Evolutionary conservation across 2,329 filamentous ascomycete species (phyloP), one percentile per base, ranked within the genome.

Genomic region (Diaporthe vaccinii): DNA sequence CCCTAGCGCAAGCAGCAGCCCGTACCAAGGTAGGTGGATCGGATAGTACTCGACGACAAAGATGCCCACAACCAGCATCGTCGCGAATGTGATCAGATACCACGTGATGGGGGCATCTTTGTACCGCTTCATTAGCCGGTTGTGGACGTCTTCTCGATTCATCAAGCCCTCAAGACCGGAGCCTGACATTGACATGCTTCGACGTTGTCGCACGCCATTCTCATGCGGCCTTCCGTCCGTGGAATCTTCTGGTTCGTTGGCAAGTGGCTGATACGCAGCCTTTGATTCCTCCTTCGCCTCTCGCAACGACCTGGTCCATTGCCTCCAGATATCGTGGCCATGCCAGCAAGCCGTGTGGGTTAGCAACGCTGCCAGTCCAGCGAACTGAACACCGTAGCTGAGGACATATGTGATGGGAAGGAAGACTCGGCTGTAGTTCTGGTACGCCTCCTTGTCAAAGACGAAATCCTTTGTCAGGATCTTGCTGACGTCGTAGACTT

Each of bases 1-100:
- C 36, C 87, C 90, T 2, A 98, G 88, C 1, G 95, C 94, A 8
- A 98, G 88, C 22, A 97, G 86, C 4, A 98, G 87, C 5, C 95
- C 95, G 80, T 97, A 97, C 93, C 95, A 97, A 0, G 95, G 95
- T 1, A 97, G 87, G 81, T 96, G 92, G 61, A 97, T 89, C 1
- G 94, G 94, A 81, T 94, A 95, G 80, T 96, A 95, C 85, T 97
- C 94, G 39, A 96, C 94, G 15, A 96, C 89, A 81, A 96, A 97
- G 69, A 96, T 94, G 62, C 94, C 94, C 72, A 95, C 92, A 14
- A 91, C 91, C 8, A 92, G 89, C 94, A 96, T 97, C 69, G 89
- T 90, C 17, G 93, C 82, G 79, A 95, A 95, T 0, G 94, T 96
- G 41, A 91, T 77, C 22, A 96, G 83, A 82, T 98, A 97, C 95